Evolutionary conservation across 2,329 filamentous ascomycete species (phyloP).

Genomic region (Epichloe typhina): DNA sequence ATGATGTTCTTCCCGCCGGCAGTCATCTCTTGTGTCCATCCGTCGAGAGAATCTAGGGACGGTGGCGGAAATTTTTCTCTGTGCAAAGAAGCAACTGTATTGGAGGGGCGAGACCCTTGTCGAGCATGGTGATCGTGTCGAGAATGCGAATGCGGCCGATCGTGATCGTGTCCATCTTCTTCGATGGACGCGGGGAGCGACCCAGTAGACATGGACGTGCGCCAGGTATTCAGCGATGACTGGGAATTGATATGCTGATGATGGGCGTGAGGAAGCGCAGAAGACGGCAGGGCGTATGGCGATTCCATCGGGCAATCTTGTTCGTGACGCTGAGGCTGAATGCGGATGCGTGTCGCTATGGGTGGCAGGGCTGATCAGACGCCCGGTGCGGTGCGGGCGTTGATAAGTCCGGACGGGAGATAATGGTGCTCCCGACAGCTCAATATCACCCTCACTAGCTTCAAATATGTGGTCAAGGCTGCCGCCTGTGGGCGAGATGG

Average conservation of each 20-base stretch:
- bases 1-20: slow-evolving; percentile 28
- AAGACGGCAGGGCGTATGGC: slow-evolving; percentile 40
- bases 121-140: slow-evolving; percentile 18
- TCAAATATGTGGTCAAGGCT: neutral
- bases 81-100: slow-evolving; percentile 13
- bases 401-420: slow-evolving; percentile 9
- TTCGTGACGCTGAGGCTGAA: neutral
- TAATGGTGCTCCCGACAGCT: slow-evolving; percentile 9
- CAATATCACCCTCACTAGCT: slow-evolving; percentile 14
- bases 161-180: slow-evolving; percentile 16
- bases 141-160: slow-evolving; percentile 14
- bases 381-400: slow-evolving; percentile 8
- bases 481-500: neutral
- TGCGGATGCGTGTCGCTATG: slow-evolving; percentile 7
- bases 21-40: slow-evolving; percentile 29
- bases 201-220: slow-evolving; percentile 21
- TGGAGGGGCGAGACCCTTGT: slow-evolving; percentile 18
- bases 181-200: slow-evolving; percentile 19
- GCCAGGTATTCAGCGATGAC: slow-evolving; percentile 26
- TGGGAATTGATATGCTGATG: slow-evolving; percentile 28
- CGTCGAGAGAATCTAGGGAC: slow-evolving; percentile 21
- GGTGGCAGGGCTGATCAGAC: slow-evolving; percentile 1
- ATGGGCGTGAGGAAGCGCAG: slow-evolving; percentile 34
- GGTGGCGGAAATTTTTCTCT: slow-evolving; percentile 20
- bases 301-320: slow-evolving; percentile 27